Percentiles rank a stretch among this genome's conserved stretches.
Conservation (phyloP, 345 rosid genomes). For the Citrus australasica region DNA sequence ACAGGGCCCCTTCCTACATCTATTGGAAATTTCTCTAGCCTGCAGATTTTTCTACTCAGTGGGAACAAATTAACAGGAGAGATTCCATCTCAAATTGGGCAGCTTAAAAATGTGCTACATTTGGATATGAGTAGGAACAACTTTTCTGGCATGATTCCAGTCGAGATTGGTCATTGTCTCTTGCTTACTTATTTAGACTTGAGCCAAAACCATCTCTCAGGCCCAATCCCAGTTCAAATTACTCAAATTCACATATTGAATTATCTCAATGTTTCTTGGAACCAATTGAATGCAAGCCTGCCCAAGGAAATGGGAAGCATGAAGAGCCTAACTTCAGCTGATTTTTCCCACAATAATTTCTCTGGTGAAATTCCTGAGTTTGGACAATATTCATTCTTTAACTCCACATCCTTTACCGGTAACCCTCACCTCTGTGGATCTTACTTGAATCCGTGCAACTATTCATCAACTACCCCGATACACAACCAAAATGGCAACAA, state of each 20-base stretch:
- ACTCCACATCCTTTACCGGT: slow-evolving; percentile 75
- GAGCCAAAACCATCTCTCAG: slow-evolving; percentile 66
- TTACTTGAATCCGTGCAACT: slow-evolving; percentile 57
- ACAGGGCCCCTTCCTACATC: slow-evolving; percentile 68
- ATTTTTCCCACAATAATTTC: slow-evolving; percentile 84
- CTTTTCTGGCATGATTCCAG: slow-evolving; percentile 70
- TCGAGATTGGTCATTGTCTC: slow-evolving; percentile 54
- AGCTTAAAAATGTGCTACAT: slow-evolving; percentile 43
- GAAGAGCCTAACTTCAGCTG: slow-evolving; percentile 78
- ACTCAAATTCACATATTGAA: slow-evolving; percentile 56
- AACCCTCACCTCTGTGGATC: slow-evolving; percentile 91
- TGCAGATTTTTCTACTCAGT: slow-evolving; percentile 67
- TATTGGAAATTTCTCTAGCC: slow-evolving; percentile 54
- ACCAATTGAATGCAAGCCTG: slow-evolving; percentile 54
- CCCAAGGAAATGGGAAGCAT: slow-evolving; percentile 63
- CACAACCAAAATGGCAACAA: slow-evolving; percentile 23
- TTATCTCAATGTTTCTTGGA: slow-evolving; percentile 84
- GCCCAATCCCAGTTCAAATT: slow-evolving; percentile 55
- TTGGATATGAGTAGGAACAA: slow-evolving; percentile 72
- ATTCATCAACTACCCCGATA: slow-evolving; percentile 29
- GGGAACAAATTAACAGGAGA: slow-evolving; percentile 62
- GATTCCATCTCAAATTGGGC: slow-evolving; percentile 67
- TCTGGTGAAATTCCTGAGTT: slow-evolving; percentile 73
- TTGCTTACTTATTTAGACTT: slow-evolving; percentile 51
- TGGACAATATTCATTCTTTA: slow-evolving; percentile 75